Evolutionary conservation across 345 rosid genomes (phyloP), one percentile per base, ranked within the genome.

Genomic region (Orychophragmus violaceus): DNA sequence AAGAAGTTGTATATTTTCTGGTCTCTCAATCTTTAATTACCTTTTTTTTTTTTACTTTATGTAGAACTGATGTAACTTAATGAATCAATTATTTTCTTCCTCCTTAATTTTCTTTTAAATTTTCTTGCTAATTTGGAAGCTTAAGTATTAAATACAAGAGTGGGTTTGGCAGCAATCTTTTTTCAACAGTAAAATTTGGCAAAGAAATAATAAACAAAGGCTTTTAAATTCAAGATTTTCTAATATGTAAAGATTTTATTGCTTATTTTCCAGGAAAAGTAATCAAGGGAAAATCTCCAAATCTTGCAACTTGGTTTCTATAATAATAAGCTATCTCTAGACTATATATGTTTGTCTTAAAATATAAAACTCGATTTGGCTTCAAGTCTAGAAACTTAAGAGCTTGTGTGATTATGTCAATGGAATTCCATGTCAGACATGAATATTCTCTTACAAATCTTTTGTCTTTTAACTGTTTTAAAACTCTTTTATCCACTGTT

Each of bases 371-470:
- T 72, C 45, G 30, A 36, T 64, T 48, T 24, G 44, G 32, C 76
- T 72, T 72, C 52, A 37, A 55, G 64, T 71, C 51, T 42, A 41
- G 22, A 58, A 69, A 59, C 62, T 72, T 72, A 21, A 33, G 57
- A 54, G 55, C 50, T 10, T 10, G 14, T 21, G 48, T 42, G 48
- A 17, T 64, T 41, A 74, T 21, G 44, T 65, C 45, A 59, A 29
- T 72, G 71, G 76, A 65, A 65, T 11, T 65, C 66, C 76, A 72
- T 35, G 71, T 72, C 67, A 73, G 30, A 65, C 67, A 59, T 73
- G 71, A 73, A 29, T 66, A 59, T 66, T 64, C 81, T 30, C 64
- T 27, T 76, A 62, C 79, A 70, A n/a, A 74, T 49, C 51, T 62
- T 56, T 58, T 79, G 63, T 73, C 60, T 62, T 71, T 45, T 66